Evolutionary conservation across 129 eudicot species (phyloP), one percentile per base, ranked within the genome.

Genomic region (Helichrysum umbraculigerum): DNA sequence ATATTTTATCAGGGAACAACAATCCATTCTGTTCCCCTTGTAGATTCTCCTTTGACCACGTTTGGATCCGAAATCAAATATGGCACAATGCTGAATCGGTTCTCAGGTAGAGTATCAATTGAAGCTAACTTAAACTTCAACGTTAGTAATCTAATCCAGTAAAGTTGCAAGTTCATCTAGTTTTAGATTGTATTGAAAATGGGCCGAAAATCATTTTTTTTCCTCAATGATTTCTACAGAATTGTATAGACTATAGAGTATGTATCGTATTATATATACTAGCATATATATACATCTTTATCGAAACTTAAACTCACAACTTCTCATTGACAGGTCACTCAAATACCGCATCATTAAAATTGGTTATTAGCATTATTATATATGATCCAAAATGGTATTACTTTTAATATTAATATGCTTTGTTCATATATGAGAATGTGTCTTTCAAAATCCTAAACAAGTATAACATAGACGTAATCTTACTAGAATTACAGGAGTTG

Each of bases 401-500:
- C 9, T 39, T 39, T 39, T 8, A 8, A 39, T 39, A 39, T 39
- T 39, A 39, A 39, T 39, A 39, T 39, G 47, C 14, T 39, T 12
- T 2, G 47, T 39, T 39, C 20, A 41, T 9, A 41, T 9, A 41
- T 8, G 47, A 65, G 12, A 37, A 35, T 67, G 72, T 21, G 67
- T 4, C 67, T 29, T 61, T 29, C 34, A 25, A 69, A 8, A 25
- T 28, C 47, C 44, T 32, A 32, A 44, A 78, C 70, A 44, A 60
- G 65, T 52, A 68, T 64, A 72, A 37, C 62, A 54, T 79, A 37
- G 84, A 29, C 59, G 64, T 64, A 32, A 34, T 54, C 35, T 34
- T 25, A 65, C 60, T 5, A 17, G 54, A 20, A 72, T 56, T 37
- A 34, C 3, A 25, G 62, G 83, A 72, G 68, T 71, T 79, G 64